Evolutionary conservation across 148 eudicot species (phyloP).

Genomic region (Nepenthes mirabilis): DNA sequence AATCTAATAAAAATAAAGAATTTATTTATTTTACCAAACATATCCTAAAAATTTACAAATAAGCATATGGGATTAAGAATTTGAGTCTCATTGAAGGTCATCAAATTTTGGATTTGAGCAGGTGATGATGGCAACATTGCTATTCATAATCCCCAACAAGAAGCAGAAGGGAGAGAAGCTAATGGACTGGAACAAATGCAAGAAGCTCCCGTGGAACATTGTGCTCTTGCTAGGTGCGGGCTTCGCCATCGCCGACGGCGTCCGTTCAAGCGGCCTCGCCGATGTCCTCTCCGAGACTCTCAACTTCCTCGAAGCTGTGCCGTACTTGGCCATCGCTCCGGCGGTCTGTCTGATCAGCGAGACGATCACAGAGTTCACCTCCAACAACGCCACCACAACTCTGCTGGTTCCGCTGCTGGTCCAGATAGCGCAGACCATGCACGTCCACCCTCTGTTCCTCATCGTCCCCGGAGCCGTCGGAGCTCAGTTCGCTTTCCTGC

Average conservation of each 20-base stretch:
- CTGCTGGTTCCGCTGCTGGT: slow-evolving; percentile 57
- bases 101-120: slow-evolving; percentile 4
- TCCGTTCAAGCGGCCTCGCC: slow-evolving; percentile 73
- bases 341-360: slow-evolving; percentile 44
- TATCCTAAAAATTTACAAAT: no score
- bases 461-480: slow-evolving; percentile 86
- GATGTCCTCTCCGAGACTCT: slow-evolving; percentile 43
- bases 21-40: no score
- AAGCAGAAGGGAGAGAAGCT: slow-evolving; percentile 68
- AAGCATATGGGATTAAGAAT: no score
- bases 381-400: slow-evolving; percentile 78
- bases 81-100: no score
- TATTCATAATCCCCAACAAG: slow-evolving; percentile 85
- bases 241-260: slow-evolving; percentile 88
- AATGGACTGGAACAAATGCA: slow-evolving; percentile 98
- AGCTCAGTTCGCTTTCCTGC: slow-evolving; percentile 64
- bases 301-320: slow-evolving; percentile 46
- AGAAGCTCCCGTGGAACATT: slow-evolving; percentile 77
- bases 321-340: slow-evolving; percentile 71
- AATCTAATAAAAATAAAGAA: no score
- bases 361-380: slow-evolving; percentile 70
- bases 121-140: slow-evolving; percentile 86
- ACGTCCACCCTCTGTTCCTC: slow-evolving; percentile 57
- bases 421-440: slow-evolving; percentile 58
- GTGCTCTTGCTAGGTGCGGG: slow-evolving; percentile 78